phyloP scores from a whole-genome alignment of 257 asterid genomes.

The Misopates orontium region DNA sequence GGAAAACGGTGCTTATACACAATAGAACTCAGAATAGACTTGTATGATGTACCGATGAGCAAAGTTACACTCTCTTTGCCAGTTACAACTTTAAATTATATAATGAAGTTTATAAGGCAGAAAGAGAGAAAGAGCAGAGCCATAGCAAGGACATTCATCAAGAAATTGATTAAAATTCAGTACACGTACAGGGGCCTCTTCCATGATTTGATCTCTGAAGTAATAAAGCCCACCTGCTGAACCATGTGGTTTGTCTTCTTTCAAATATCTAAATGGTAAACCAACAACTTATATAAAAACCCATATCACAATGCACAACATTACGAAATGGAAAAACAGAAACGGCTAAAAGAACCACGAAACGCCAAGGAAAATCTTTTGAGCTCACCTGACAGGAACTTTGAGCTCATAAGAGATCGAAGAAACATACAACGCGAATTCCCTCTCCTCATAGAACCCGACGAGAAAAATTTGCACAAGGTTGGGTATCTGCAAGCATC shows the following conservation, averaged over 20 bases:
- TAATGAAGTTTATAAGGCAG: background rate
- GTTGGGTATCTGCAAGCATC: slow-evolving; percentile 64
- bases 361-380: slow-evolving; percentile 23
- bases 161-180: slow-evolving; percentile 17
- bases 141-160: background rate
- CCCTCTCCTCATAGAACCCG: slow-evolving; percentile 79
- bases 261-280: slow-evolving; percentile 59
- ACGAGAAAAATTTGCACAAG: slow-evolving; percentile 66
- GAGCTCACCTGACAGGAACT: slow-evolving; percentile 77
- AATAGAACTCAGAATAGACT: background rate
- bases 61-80: background rate
- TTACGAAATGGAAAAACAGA: background rate
- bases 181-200: slow-evolving; percentile 74
- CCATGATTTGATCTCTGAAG: slow-evolving; percentile 82
- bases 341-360: slow-evolving; percentile 9
- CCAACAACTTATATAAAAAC: background rate
- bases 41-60: background rate
- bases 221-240: slow-evolving; percentile 82
- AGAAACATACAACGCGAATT: slow-evolving; percentile 64
- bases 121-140: background rate
- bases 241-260: slow-evolving; percentile 87
- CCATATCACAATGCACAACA: background rate
- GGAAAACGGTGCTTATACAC: background rate
- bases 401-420: slow-evolving; percentile 75
- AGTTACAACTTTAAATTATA: background rate